Evolutionary conservation across 306 rosid genomes (phyloP).

Genomic region (Trichosanthes cucumerina): DNA sequence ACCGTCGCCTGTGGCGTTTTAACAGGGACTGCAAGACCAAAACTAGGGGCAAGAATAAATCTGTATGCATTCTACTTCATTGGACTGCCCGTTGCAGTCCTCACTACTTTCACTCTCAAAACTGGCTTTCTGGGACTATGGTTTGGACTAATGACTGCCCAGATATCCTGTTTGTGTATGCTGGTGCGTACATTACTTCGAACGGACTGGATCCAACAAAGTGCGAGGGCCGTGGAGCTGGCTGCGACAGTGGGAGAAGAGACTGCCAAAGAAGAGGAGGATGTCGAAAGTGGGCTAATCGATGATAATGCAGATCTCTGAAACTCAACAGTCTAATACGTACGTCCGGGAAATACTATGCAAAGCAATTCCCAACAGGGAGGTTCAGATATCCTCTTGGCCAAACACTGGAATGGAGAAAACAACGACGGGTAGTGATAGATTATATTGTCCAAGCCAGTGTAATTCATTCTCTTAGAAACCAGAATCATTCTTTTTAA

Average conservation of each 20-base stretch:
- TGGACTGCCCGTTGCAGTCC: constrained; percentile 62
- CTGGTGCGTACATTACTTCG: constrained; percentile 40
- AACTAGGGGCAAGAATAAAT: constrained; percentile 69
- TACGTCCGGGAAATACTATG: neutral
- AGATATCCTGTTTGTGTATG: constrained; percentile 59
- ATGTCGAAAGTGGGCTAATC: constrained; percentile 45
- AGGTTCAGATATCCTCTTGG: neutral
- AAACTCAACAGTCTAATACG: neutral
- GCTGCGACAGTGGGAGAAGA: constrained; percentile 14
- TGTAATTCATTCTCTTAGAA: constrained; percentile 2
- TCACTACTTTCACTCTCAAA: constrained; percentile 32
- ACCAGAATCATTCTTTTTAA: constrained; percentile 5
- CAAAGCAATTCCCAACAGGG: neutral
- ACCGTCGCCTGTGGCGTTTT: constrained; percentile 77
- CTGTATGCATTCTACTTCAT: constrained; percentile 65
- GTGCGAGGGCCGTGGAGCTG: constrained; percentile 48
- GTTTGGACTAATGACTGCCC: constrained; percentile 78
- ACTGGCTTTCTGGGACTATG: constrained; percentile 66
- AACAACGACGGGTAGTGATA: neutral
- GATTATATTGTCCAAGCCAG: neutral
- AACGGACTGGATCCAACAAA: constrained; percentile 76
- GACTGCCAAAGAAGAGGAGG: constrained; percentile 8
- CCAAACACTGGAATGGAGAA: neutral
- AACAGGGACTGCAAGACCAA: constrained; percentile 65
- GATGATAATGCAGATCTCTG: constrained; percentile 21